These are phyloP conservation scores for Alectoria sarmentosa DNA, from an alignment of 495 filamentous ascomycete genomes.

Conservation along the genomic window DNA sequence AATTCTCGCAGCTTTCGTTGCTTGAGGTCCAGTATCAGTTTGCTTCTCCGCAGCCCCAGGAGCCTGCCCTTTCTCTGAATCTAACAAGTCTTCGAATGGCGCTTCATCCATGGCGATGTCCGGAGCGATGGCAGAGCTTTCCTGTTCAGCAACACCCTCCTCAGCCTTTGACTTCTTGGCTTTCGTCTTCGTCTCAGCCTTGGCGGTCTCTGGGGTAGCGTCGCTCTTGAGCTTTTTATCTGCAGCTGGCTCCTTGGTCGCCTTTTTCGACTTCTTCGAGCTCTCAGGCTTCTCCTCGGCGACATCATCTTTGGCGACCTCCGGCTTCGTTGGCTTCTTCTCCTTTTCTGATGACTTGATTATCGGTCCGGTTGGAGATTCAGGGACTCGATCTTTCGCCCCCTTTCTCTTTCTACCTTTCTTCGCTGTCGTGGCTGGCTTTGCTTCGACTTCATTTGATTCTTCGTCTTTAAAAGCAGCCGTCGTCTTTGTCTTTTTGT, in stretches of 20 bases:
- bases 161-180: constrained; percentile 18
- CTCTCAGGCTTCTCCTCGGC: constrained; percentile 23
- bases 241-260: constrained; percentile 21
- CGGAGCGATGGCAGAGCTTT: constrained; percentile 18
- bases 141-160: not conserved
- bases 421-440: not conserved
- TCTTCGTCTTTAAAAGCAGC: not conserved
- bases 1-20: constrained; percentile 27
- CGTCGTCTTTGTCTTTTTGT: constrained; percentile 24
- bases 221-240: constrained; percentile 25
- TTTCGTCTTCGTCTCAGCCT: constrained; percentile 26
- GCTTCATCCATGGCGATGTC: constrained; percentile 21
- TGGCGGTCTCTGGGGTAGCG: constrained; percentile 23
- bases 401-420: constrained; percentile 6
- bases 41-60: constrained; percentile 2
- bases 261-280: constrained; percentile 26
- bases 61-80: constrained; percentile 15
- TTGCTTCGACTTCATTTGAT: not conserved
- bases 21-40: not conserved
- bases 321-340: constrained; percentile 27
- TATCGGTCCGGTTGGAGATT: constrained; percentile 10
- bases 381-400: constrained; percentile 13
- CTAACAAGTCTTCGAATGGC: constrained; percentile 18
- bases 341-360: constrained; percentile 26
- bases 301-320: constrained; percentile 17